phyloP scores from a whole-genome alignment of 805 yeast genomes.

The Suhomyces sp. region DNA sequence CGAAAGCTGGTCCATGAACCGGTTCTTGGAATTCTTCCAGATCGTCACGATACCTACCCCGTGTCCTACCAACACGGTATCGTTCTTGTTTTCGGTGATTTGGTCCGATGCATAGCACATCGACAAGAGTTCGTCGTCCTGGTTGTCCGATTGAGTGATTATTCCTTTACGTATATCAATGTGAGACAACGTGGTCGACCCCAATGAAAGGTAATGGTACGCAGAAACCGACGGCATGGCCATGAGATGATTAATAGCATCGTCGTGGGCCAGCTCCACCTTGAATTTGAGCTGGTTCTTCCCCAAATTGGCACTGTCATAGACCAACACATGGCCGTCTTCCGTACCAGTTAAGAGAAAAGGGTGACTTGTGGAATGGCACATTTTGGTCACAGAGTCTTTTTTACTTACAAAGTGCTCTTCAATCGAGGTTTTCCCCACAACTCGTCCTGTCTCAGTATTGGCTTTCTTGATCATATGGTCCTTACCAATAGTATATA shows the following conservation, averaged over 20 bases:
- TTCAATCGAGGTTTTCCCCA: constrained; percentile 44
- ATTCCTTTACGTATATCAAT: constrained; percentile 76
- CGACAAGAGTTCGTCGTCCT: constrained; percentile 86
- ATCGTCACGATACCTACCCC: constrained; percentile 85
- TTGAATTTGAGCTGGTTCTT: constrained; percentile 39
- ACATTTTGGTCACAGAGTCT: constrained; percentile 42
- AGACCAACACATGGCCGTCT: constrained; percentile 60
- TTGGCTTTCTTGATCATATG: constrained; percentile 71
- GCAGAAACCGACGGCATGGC: constrained; percentile 68
- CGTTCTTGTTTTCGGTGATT: constrained; percentile 47
- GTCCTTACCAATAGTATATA: constrained; percentile 79
- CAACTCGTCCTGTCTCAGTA: constrained; percentile 71
- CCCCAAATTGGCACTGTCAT: constrained; percentile 56
- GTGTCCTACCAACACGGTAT: constrained; percentile 75
- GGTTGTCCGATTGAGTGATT: constrained; percentile 72
- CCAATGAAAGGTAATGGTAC: constrained; percentile 75
- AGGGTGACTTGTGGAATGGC: constrained; percentile 45
- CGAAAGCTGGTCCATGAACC: constrained; percentile 71
- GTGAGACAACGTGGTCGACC: constrained; percentile 76
- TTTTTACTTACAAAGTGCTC: constrained; percentile 17
- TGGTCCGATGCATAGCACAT: constrained; percentile 63
- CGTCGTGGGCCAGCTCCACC: constrained; percentile 63
- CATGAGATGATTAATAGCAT: constrained; percentile 71
- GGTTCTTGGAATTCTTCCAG: constrained; percentile 75
- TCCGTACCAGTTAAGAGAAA: constrained; percentile 65